Conservation (phyloP, 306 rosid species). For the Ormosia semicastrata region DNA sequence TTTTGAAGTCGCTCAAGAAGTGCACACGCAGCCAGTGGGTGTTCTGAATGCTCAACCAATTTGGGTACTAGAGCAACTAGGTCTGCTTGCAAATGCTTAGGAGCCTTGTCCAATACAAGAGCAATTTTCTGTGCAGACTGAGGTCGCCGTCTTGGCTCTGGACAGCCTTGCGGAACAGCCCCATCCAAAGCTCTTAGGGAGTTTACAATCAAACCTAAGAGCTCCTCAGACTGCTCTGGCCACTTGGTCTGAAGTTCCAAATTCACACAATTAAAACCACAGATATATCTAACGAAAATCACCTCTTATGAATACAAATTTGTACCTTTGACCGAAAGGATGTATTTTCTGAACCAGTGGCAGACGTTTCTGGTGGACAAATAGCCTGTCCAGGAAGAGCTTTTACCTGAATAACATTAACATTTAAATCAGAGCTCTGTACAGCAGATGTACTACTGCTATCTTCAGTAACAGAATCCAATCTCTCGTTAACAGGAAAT, state of each 20-base stretch:
- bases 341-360: slow-evolving; percentile 61
- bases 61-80: slow-evolving; percentile 88
- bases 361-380: slow-evolving; percentile 87
- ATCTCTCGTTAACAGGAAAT: slow-evolving; percentile 61
- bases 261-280: slow-evolving; percentile 28
- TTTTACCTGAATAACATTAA: slow-evolving; percentile 48
- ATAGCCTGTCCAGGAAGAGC: slow-evolving; percentile 65
- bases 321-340: slow-evolving; percentile 77
- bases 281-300: slow-evolving; percentile 5
- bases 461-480: slow-evolving; percentile 66
- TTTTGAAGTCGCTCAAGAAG: slow-evolving; percentile 88
- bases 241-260: slow-evolving; percentile 77
- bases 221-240: slow-evolving; percentile 99
- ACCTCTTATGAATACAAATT: slow-evolving; percentile 13
- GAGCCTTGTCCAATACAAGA: slow-evolving; percentile 96
- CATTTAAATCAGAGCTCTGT: slow-evolving; percentile 79
- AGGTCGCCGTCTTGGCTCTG: slow-evolving; percentile 95
- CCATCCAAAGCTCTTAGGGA: slow-evolving; percentile 95
- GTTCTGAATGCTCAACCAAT: slow-evolving; percentile 96
- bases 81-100: slow-evolving; percentile 90
- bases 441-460: slow-evolving; percentile 73
- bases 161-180: slow-evolving; percentile 94
- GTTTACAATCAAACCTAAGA: slow-evolving; percentile 91
- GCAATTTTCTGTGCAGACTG: slow-evolving; percentile 93
- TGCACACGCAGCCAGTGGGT: slow-evolving; percentile 89